Base-by-base conservation (phyloP, 306 rosid genomes). In the Prinsepia uniflora region DNA sequence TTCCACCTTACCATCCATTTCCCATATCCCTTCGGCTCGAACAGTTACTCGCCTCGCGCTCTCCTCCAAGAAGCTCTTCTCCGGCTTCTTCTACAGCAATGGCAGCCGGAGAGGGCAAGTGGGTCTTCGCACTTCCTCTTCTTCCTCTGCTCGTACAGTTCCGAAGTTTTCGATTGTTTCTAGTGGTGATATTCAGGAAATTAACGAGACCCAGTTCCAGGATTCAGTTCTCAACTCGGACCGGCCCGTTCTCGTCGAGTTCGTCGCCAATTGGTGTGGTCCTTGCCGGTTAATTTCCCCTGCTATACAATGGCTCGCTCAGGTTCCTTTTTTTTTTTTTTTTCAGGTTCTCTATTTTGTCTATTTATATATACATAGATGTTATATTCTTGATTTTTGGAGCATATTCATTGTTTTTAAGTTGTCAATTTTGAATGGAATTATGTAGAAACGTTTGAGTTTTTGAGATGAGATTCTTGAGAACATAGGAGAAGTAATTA, bases 191-290 rank as follows among this genome's bases (percentile, higher is more conserved):
- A 75, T 91, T 46, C 71, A 70, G 49, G 91, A 89, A 79, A 87
- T 91, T 70, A 72, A 85, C 60, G 88, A 91, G 84, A 75, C 56
- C 36, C 88, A 89, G 78, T 91, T 91, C 81, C 30, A 71, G 12
- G 93, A 85, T 40, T 55, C 79, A 0, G 96, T 91, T 18, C 86
- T 89, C 60, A 75, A 83, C 43, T 74, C 97, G 6, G 82, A 85
- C 50, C 86, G 90, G 39, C 91, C 96, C 15, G 97, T 91, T 87
- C 89, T 91, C 0, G 96, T 91, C 34, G 97, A 91, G 82, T 91
- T 91, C 78, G 88, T 91, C 18, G 96, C 97, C 74, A 89, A 10
- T 68, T 91, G 97, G 96, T 91, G 97, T 9, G 97, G 96, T 60
- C 97, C 97, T 53, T 91, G 97, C 86, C 91, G 96, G 50, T 81